Evolutionary conservation across 805 yeast species (phyloP).

Genomic region (Hanseniaspora lindneri): DNA sequence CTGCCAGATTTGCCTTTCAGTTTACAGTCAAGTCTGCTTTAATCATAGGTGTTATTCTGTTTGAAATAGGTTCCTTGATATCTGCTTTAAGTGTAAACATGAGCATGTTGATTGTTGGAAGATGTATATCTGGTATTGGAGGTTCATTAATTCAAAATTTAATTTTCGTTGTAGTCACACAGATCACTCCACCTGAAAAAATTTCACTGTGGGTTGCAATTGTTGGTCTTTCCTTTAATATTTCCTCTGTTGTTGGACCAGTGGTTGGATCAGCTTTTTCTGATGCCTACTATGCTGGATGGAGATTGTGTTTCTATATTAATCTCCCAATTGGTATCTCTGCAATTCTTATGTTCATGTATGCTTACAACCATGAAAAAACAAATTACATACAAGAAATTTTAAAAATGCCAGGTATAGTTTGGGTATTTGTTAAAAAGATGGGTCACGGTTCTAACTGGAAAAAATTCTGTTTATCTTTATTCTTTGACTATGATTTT

Average conservation of each 20-base stretch:
- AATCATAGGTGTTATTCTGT: conserved; percentile 36
- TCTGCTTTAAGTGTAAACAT: conserved; percentile 44
- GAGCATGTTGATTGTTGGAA: conserved; percentile 55
- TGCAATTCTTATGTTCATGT: conserved; percentile 20
- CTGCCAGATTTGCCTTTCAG: conserved; percentile 48
- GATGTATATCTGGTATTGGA: conserved; percentile 61
- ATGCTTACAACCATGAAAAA: conserved; percentile 16
- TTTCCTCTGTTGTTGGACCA: conserved; percentile 50
- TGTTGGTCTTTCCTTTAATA: conserved; percentile 31
- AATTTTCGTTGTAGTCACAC: conserved; percentile 42
- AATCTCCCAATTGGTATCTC: conserved; percentile 55
- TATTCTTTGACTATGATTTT: conserved; percentile 21
- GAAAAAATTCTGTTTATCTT: neutral
- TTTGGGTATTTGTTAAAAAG: neutral
- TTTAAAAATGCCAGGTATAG: neutral
- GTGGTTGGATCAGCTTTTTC: conserved; percentile 57
- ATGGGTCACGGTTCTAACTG: neutral
- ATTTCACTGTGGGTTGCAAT: conserved; percentile 23
- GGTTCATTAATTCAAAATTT: conserved; percentile 56
- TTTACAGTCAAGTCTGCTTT: conserved; percentile 46
- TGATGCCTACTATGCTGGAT: conserved; percentile 35
- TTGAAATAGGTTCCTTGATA: conserved; percentile 52
- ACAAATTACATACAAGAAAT: neutral
- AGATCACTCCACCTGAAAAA: conserved; percentile 22
- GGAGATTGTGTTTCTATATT: conserved; percentile 71